Evolutionary conservation across 2,329 filamentous ascomycete species (phyloP), one percentile per base, ranked within the genome.

Genomic region (Fusarium sp.): DNA sequence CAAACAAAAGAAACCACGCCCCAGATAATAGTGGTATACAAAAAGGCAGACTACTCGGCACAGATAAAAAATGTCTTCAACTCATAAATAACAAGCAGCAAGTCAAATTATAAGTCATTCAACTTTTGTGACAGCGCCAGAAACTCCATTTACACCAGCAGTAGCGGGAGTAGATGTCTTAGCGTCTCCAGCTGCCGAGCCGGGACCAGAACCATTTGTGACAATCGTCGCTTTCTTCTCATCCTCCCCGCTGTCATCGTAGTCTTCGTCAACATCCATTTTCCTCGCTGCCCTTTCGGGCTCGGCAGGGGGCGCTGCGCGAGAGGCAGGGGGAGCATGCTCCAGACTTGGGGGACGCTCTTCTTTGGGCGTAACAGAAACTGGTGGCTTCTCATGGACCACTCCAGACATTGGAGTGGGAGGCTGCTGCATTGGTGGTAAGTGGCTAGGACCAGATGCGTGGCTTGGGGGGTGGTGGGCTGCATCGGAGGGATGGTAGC

Each of bases 241-340:
- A 65, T 98, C 95, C 73, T 97, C 95, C 7, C 90, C 93, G 62
- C 95, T 95, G 77, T 98, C 95, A 79, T 98, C 95, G 77, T 99
- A 98, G 79, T 98, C 93, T 80, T 99, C 96, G 74, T 99, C 95
- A 23, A 98, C 93, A 10, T 98, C 95, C 90, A 99, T 97, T 81
- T 97, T 97, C 26, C 96, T 88, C 23, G 94, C 94, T 37, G 96
- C 94, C 57, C 90, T 85, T 80, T 92, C 90, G 13, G 94, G 93
- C 82, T 98, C 95, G 20, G 86, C 64, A 23, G 86, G 83, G 26
- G 87, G 84, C 4, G 86, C 81, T 32, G 87, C 82, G 35, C 85
- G 83, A 30, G 84, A 75, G 41, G 84, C 76, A 40, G 60, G 60
- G 9, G 61, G 61, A 26, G 83, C 78, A 59, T 79, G 79, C 59